Evolutionary conservation across 345 rosid species (phyloP).

Genomic region (Stellera chamaejasme): DNA sequence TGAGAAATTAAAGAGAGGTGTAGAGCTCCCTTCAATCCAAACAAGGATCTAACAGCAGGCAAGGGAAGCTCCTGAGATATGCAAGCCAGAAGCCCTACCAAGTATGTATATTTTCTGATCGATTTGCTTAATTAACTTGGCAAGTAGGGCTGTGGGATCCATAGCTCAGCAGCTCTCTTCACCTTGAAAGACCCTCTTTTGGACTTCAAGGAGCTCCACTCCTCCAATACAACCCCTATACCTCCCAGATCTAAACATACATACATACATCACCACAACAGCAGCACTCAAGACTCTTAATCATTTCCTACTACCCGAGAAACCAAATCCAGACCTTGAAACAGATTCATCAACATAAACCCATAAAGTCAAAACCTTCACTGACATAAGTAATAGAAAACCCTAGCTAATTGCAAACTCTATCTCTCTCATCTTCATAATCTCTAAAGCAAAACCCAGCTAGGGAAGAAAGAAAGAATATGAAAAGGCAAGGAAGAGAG

Average conservation of each 20-base stretch:
- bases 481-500: not conserved
- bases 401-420: too few species aligned
- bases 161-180: conserved; percentile 78
- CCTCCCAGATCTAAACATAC: not conserved
- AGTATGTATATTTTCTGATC: too few species aligned
- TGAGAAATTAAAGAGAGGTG: conserved; percentile 11
- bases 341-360: too few species aligned
- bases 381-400: too few species aligned
- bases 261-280: not conserved
- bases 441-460: too few species aligned
- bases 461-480: not conserved
- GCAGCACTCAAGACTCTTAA: not conserved
- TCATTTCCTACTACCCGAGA: not conserved
- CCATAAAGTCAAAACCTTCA: too few species aligned
- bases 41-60: conserved; percentile 37
- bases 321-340: not conserved
- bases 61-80: conserved; percentile 74
- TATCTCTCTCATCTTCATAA: too few species aligned
- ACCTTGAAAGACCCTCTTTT: conserved; percentile 60
- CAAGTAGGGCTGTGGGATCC: conserved; percentile 67
- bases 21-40: conserved; percentile 99
- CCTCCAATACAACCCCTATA: not conserved
- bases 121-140: not conserved
- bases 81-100: conserved; percentile 76
- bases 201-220: conserved; percentile 93